Conservation (phyloP, 305 asterid genomes). For the Solanum chacoense region DNA sequence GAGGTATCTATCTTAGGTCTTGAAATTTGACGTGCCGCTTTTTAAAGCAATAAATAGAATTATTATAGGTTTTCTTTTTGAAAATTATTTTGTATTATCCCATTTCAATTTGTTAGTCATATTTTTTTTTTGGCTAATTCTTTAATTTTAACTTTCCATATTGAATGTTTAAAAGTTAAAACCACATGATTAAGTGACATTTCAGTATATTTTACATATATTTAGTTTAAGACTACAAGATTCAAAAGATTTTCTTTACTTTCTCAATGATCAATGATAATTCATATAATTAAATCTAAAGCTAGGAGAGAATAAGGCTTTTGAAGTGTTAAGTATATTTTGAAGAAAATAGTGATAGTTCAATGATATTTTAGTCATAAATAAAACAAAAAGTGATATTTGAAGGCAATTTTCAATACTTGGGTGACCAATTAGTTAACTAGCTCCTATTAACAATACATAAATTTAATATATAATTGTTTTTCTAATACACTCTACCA, state of each 20-base stretch:
- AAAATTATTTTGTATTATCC: background rate
- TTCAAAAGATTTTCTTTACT: background rate
- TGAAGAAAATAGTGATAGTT: background rate
- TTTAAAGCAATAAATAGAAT: background rate
- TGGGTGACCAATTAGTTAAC: background rate
- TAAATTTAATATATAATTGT: background rate
- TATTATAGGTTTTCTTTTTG: background rate
- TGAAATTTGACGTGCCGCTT: background rate
- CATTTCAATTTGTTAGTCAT: background rate
- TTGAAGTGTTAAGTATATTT: background rate
- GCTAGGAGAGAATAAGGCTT: background rate
- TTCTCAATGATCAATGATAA: background rate
- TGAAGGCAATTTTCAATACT: background rate
- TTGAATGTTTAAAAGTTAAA: background rate
- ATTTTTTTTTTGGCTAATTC: background rate
- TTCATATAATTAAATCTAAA: background rate
- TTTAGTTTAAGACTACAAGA: background rate
- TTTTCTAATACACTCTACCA: background rate
- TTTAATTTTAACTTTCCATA: background rate
- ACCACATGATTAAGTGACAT: background rate
- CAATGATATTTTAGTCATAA: background rate
- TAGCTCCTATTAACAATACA: background rate
- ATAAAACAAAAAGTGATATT: background rate
- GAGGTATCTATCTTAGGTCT: background rate
- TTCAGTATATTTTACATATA: background rate